phyloP scores from a whole-genome alignment of 768 basidiomycete genomes.

The Phanerochaete sordida region DNA sequence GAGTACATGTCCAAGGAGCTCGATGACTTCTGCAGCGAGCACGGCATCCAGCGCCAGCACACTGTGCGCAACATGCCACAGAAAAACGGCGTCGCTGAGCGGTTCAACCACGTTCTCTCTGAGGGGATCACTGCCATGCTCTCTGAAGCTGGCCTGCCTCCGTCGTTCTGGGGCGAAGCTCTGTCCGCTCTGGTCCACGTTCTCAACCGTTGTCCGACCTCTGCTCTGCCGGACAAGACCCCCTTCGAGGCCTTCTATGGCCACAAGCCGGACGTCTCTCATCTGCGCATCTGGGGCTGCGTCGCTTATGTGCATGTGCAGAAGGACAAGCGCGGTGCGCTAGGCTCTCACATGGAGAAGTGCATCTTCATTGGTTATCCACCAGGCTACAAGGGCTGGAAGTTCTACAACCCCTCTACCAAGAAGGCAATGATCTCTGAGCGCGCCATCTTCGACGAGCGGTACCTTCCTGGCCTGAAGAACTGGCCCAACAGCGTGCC shows the following conservation, averaged over 20 bases:
- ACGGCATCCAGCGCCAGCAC: conserved; percentile 17
- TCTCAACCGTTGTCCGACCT: conserved; percentile 20
- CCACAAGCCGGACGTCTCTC: conserved; percentile 23
- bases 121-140: conserved; percentile 25
- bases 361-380: conserved; percentile 23
- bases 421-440: not conserved
- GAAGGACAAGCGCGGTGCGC: not conserved
- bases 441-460: not conserved
- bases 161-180: conserved; percentile 11
- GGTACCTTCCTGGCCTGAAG: not conserved
- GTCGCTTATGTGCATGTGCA: conserved; percentile 29
- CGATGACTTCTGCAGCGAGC: conserved; percentile 11
- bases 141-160: conserved; percentile 4
- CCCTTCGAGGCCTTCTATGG: conserved; percentile 23
- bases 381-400: not conserved
- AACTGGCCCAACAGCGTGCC: not conserved
- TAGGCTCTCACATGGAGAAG: conserved; percentile 8
- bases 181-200: conserved; percentile 20
- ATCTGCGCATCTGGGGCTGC: conserved; percentile 36
- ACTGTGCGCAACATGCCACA: conserved; percentile 21
- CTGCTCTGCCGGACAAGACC: conserved; percentile 17
- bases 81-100: conserved; percentile 21
- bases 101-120: conserved; percentile 5
- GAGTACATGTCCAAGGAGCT: conserved; percentile 23
- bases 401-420: not conserved